These are phyloP conservation scores for Cyclotella baltica DNA, from an alignment of 108 stramenopile species.

Conservation along the genomic window DNA sequence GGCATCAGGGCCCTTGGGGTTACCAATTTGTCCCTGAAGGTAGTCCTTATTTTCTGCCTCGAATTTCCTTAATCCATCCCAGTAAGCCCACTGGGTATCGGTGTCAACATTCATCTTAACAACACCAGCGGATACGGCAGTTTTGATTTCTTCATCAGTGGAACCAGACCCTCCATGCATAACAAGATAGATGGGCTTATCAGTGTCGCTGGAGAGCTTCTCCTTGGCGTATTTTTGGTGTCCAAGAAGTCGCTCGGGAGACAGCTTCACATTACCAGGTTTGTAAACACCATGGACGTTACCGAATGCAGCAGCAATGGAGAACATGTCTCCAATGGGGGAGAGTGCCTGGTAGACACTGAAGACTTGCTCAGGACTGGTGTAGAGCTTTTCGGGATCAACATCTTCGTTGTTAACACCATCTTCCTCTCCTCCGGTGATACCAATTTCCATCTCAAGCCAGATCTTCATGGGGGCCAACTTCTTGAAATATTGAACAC, in stretches of 20 bases:
- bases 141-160: conserved; percentile 91
- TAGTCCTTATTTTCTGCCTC: conserved; percentile 83
- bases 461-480: conserved; percentile 95
- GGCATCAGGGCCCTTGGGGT: conserved; percentile 94
- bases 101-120: conserved; percentile 99
- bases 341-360: conserved; percentile 90
- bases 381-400: conserved; percentile 97
- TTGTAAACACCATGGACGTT: conserved; percentile 99
- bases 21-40: conserved; percentile 97
- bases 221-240: conserved; percentile 92
- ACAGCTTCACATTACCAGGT: conserved; percentile 94
- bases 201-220: conserved; percentile 60
- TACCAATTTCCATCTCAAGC: conserved; percentile 99
- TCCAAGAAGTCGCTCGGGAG: conserved; percentile 81
- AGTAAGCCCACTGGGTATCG: conserved; percentile 98
- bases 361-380: conserved; percentile 94
- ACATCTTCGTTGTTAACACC: conserved; percentile 97
- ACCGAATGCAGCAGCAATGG: conserved; percentile 96
- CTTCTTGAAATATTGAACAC: conserved; percentile 94
- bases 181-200: conserved; percentile 94
- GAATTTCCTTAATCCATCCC: conserved; percentile 90
- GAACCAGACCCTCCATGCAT: conserved; percentile 99
- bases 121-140: conserved; percentile 88
- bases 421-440: conserved; percentile 99
- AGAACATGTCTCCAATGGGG: conserved; percentile 89